Evolutionary conservation across 1,284 basidiomycete genomes (phyloP).

Genomic region (Puccinia triticina): DNA sequence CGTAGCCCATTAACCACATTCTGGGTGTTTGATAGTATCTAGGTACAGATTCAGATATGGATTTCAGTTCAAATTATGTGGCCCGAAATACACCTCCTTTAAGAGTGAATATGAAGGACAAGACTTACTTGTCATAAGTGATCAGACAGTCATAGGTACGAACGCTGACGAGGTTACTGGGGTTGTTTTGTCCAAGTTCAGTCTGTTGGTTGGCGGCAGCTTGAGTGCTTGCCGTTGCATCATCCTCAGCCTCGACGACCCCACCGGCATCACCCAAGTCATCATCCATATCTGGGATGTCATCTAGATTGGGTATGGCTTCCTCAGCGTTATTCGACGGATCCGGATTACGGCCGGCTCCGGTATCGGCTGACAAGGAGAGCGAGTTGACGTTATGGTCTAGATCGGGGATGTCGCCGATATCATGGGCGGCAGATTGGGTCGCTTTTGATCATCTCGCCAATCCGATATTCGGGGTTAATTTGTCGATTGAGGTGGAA

Average conservation of each 20-base stretch:
- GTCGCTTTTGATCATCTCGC: not conserved
- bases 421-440: constrained; percentile 61
- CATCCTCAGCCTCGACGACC: constrained; percentile 73
- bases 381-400: constrained; percentile 62
- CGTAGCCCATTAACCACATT: constrained; percentile 91
- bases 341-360: constrained; percentile 38
- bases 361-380: constrained; percentile 20
- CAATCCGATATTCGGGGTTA: not conserved
- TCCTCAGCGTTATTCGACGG: constrained; percentile 60
- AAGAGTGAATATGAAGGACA: not conserved
- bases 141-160: constrained; percentile 99
- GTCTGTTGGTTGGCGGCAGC: constrained; percentile 52
- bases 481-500: not conserved
- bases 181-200: constrained; percentile 39
- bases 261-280: constrained; percentile 59
- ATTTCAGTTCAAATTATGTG: not conserved
- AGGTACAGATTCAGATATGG: not conserved
- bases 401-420: constrained; percentile 80
- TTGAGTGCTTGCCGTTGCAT: constrained; percentile 73
- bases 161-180: constrained; percentile 83
- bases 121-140: constrained; percentile 84
- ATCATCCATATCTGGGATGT: constrained; percentile 90
- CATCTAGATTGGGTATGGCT: constrained; percentile 78
- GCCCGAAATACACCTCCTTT: not conserved
- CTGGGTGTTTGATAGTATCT: constrained; percentile 89